phyloP scores from a whole-genome alignment of 2,329 filamentous ascomycete genomes.

The Pseudogymnoascus sp. region DNA sequence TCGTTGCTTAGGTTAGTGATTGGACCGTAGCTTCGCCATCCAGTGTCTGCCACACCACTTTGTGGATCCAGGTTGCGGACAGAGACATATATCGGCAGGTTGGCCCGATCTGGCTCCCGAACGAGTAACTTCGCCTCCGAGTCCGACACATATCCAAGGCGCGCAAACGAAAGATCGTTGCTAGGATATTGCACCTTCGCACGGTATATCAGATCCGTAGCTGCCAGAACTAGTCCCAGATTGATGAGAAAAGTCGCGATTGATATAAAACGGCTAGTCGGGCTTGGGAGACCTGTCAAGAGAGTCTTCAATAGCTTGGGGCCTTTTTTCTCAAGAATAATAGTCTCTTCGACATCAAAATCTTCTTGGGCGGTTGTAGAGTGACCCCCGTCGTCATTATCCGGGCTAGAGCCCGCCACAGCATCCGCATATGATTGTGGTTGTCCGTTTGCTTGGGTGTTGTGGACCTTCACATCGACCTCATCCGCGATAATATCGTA shows the following conservation, averaged over 20 bases:
- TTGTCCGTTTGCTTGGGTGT: constrained; percentile 35
- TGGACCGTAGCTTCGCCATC: constrained; percentile 61
- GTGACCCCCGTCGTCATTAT: constrained; percentile 21
- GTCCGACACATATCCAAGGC: constrained; percentile 80
- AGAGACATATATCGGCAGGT: constrained; percentile 69
- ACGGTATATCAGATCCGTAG: constrained; percentile 71
- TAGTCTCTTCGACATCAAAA: constrained; percentile 56
- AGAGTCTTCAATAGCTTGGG: constrained; percentile 57
- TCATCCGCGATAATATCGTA: constrained; percentile 53
- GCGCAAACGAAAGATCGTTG: constrained; percentile 73
- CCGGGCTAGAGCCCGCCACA: constrained; percentile 22
- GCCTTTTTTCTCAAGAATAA: constrained; percentile 51
- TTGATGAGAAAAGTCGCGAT: constrained; percentile 67
- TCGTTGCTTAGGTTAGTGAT: constrained; percentile 61
- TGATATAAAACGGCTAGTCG: constrained; percentile 60
- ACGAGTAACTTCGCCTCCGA: constrained; percentile 73
- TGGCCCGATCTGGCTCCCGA: constrained; percentile 69
- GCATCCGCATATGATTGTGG: constrained; percentile 21
- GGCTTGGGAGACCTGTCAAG: constrained; percentile 67
- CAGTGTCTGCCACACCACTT: constrained; percentile 45
- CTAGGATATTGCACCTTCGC: constrained; percentile 62
- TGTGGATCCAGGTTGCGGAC: constrained; percentile 49
- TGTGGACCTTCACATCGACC: constrained; percentile 47
- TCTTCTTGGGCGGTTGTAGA: constrained; percentile 39
- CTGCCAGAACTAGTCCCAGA: constrained; percentile 57